Evolutionary conservation across 2,329 filamentous ascomycete genomes (phyloP), one percentile per base, ranked within the genome.

Genomic region (Cladophialophora immunda): DNA sequence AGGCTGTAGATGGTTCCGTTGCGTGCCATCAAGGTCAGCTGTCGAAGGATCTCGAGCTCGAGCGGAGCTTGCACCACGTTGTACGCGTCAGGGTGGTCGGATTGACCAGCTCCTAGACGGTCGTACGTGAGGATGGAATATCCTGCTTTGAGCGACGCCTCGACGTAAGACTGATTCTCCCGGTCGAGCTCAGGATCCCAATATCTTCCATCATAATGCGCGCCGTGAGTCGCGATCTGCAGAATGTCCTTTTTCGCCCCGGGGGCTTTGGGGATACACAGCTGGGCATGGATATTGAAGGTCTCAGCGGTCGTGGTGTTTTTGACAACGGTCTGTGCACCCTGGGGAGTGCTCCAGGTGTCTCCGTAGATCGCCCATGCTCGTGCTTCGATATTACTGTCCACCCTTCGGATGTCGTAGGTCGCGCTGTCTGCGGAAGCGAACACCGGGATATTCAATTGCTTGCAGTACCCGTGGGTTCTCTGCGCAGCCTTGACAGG

Each of bases 41-140:
- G 70, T 4, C 74, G 73, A 17, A 82, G 73, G 8, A 81, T 76
- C 52, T 80, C 78, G 15, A 81, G 65, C 70, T 82, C 76, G 2
- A 79, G 59, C n/a, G 74, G 74, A 1, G 75, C 71, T 68, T 82
- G 79, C 15, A 81, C 76, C 9, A 77, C 74, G n/a, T 74, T 72
- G 70, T 80, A 80, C 17, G 79, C 76, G 57, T 81, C 75, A 13
- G 78, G 76, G 45, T 76, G 74, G 27, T 75, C 73, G 2, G 77
- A 80, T 32, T 74, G 71, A 29, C 78, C 78, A 2, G 74, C 70
- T 17, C 78, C 78, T 13, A 80, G 70, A 22, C 78, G 76, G 69
- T 80, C 78, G 62, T 80, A 80, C 11, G 77, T 77, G 34, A 81
- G 74, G 45, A 79, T 80, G n/a, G 77, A 73, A 65, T 80, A 81